A percentile compares a stretch with the other conserved stretches of the same genome.
Conservation (phyloP, 306 rosid genomes). For the Neltuma alba region DNA sequence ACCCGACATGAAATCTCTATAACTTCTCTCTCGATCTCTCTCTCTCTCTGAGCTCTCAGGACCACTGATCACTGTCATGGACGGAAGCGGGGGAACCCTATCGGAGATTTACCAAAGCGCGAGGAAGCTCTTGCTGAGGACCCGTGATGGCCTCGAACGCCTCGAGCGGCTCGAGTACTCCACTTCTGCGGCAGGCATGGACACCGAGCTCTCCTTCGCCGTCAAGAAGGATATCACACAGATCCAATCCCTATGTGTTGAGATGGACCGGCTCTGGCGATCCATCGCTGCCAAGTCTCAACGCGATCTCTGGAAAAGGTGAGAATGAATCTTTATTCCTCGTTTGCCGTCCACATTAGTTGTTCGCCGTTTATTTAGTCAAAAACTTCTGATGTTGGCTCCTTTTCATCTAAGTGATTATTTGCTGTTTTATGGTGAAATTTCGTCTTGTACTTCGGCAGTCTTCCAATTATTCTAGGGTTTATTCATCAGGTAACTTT, state of each 20-base stretch:
- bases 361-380: neutral
- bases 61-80: conserved; percentile 41
- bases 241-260: conserved; percentile 79
- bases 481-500: neutral
- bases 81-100: conserved; percentile 57
- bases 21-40: neutral
- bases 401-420: neutral
- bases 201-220: conserved; percentile 64
- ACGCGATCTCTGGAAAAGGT: conserved; percentile 96
- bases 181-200: conserved; percentile 42
- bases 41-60: neutral
- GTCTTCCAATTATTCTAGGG: neutral
- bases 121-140: conserved; percentile 60
- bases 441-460: neutral
- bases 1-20: neutral
- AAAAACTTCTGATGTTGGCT: neutral
- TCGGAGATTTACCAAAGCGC: conserved; percentile 79
- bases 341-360: neutral
- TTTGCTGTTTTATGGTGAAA: neutral
- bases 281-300: conserved; percentile 72
- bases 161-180: conserved; percentile 73
- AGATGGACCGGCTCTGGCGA: conserved; percentile 84
- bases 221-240: conserved; percentile 59
- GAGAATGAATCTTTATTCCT: conserved; percentile 6
- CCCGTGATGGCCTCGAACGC: conserved; percentile 58